Percentiles rank a stretch among this genome's conserved stretches.
Evolutionary conservation across 2,329 filamentous ascomycete species (phyloP).

Genomic region (Aspergillus eucalypticola): DNA sequence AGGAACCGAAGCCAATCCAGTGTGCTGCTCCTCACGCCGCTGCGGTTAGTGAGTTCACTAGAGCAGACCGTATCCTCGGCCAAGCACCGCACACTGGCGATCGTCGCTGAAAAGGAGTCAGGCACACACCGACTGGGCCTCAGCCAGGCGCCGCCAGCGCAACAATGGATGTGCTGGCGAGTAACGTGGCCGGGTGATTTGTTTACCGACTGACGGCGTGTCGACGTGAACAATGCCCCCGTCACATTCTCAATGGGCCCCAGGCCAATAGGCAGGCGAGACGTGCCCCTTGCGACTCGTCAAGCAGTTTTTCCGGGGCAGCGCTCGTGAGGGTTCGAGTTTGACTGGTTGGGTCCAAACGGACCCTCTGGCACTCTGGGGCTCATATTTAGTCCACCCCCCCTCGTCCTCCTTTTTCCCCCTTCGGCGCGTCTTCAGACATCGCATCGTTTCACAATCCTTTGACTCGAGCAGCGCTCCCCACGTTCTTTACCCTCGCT

Average conservation of each 20-base stretch:
- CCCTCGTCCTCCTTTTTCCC: slow-evolving; percentile 12
- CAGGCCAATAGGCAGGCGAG: slow-evolving; percentile 9
- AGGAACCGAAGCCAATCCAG: slow-evolving; percentile 5
- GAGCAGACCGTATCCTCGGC: background rate
- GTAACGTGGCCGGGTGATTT: background rate
- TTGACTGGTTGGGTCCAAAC: slow-evolving; percentile 1
- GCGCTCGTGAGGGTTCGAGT: slow-evolving; percentile 1
- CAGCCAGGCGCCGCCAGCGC: background rate
- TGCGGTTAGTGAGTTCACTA: slow-evolving; percentile 1
- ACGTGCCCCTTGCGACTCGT: slow-evolving; percentile 22
- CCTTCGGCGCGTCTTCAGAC: slow-evolving; percentile 11
- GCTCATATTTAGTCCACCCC: slow-evolving; percentile 13
- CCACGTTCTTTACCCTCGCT: slow-evolving; percentile 28
- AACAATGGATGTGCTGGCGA: slow-evolving; percentile 3
- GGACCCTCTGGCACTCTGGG: background rate
- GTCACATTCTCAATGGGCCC: slow-evolving; percentile 5
- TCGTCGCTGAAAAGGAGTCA: slow-evolving; percentile 1
- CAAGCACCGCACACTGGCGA: background rate
- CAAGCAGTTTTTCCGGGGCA: slow-evolving; percentile 8
- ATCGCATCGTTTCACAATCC: slow-evolving; percentile 19
- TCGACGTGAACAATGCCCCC: slow-evolving; percentile 4
- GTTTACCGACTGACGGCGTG: background rate
- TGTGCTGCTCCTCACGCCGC: background rate
- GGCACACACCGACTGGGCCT: background rate
- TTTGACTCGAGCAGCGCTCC: slow-evolving; percentile 30